These are phyloP conservation scores for Rhodosporidiobolus sp. DNA, from an alignment of 768 basidiomycete species.

Conservation along the genomic window DNA sequence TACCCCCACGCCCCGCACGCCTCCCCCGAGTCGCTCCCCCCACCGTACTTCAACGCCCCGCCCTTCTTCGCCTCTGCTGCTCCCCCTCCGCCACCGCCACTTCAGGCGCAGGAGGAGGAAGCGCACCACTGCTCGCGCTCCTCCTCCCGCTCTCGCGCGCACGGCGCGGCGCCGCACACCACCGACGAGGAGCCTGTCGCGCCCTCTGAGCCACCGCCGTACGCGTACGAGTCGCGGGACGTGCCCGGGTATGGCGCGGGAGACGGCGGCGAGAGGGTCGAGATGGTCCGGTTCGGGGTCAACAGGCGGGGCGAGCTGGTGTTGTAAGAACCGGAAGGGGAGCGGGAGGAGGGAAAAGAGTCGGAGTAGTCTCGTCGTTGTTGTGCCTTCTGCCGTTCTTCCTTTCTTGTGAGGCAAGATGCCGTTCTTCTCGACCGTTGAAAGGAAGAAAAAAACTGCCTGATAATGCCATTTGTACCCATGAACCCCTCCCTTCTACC, in stretches of 20 bases:
- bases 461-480: background rate
- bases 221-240: background rate
- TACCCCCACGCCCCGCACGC: background rate
- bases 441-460: too few relatives aligned
- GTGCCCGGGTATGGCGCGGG: background rate
- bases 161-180: too few relatives aligned
- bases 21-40: background rate
- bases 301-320: background rate
- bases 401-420: background rate
- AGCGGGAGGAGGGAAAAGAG: too few relatives aligned
- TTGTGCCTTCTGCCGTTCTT: background rate
- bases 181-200: too few relatives aligned
- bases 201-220: background rate
- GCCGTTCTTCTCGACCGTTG: background rate
- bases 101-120: too few relatives aligned
- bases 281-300: background rate
- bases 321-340: background rate
- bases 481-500: background rate
- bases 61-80: too few relatives aligned
- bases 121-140: background rate
- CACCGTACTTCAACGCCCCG: slow-evolving; percentile 1
- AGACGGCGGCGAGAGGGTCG: background rate
- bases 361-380: background rate
- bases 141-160: background rate
- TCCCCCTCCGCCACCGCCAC: background rate